These are phyloP conservation scores for Vigna angularis DNA, from an alignment of 306 rosid genomes.

Conservation along the genomic window DNA sequence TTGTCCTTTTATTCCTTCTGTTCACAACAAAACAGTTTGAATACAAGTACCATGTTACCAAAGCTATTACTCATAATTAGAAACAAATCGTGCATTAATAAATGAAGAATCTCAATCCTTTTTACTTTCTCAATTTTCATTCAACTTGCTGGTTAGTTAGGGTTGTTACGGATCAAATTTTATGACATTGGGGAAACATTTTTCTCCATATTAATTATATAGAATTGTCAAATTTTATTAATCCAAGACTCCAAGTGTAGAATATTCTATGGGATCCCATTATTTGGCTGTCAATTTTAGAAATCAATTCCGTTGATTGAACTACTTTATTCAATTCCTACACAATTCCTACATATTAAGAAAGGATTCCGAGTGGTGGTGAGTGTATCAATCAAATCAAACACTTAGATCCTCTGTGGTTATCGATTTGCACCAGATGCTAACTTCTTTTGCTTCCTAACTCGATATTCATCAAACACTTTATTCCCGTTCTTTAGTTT, in stretches of 20 bases:
- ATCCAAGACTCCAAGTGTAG: neutral
- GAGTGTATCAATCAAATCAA: neutral
- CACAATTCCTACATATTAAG: too few relatives aligned
- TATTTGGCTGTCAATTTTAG: too few relatives aligned
- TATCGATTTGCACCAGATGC: too few relatives aligned
- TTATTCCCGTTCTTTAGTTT: constrained; percentile 1
- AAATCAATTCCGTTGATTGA: too few relatives aligned
- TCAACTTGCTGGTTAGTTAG: neutral
- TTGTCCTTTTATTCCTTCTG: too few relatives aligned
- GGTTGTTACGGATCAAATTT: neutral
- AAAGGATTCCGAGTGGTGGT: neutral
- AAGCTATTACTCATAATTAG: too few relatives aligned
- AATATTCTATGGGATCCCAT: too few relatives aligned
- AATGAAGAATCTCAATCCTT: neutral
- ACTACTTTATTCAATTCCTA: too few relatives aligned
- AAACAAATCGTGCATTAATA: neutral
- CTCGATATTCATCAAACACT: neutral
- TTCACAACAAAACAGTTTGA: too few relatives aligned
- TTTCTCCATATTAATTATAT: neutral
- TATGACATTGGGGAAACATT: neutral
- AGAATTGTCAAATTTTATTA: neutral
- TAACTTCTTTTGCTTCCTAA: neutral
- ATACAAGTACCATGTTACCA: too few relatives aligned
- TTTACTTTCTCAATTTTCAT: neutral
- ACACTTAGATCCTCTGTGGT: neutral